Conservation (phyloP, 2,329 filamentous ascomycete genomes). For the Fusarium fujikuroi region DNA sequence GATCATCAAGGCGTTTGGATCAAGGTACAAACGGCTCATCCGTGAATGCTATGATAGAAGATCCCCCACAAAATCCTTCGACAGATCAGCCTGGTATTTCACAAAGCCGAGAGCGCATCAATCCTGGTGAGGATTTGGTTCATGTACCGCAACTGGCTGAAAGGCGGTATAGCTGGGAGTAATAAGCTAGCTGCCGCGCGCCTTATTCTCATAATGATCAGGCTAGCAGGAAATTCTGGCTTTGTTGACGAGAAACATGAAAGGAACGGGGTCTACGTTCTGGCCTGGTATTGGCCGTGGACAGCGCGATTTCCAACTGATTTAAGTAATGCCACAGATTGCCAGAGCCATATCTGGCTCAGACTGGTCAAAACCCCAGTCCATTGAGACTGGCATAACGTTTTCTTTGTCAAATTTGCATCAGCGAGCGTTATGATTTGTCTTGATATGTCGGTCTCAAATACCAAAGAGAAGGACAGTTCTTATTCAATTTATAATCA, state of each 20-base stretch:
- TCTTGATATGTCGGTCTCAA: not conserved
- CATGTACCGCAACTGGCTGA: conserved; percentile 63
- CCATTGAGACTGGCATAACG: not conserved
- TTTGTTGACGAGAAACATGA: not conserved
- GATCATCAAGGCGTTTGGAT: conserved; percentile 43
- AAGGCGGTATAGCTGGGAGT: conserved; percentile 64
- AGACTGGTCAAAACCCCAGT: not conserved
- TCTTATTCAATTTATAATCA: not conserved
- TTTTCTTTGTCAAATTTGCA: conserved; percentile 10
- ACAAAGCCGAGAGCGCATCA: conserved; percentile 55
- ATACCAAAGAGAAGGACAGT: not conserved
- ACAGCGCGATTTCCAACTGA: not conserved
- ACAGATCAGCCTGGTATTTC: conserved; percentile 28
- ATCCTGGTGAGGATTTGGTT: conserved; percentile 57
- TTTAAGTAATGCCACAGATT: not conserved
- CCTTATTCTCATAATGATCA: not conserved
- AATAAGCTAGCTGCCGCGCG: conserved; percentile 36
- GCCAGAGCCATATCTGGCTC: not conserved
- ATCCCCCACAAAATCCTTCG: not conserved
- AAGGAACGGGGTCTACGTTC: not conserved
- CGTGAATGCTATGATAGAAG: not conserved
- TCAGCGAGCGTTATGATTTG: conserved; percentile 29
- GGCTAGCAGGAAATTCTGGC: not conserved
- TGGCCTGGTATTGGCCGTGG: not conserved
- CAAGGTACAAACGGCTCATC: conserved; percentile 11